Base-by-base conservation (phyloP, 176 grass and related monocot genomes). In the Panicum miliaceum region DNA sequence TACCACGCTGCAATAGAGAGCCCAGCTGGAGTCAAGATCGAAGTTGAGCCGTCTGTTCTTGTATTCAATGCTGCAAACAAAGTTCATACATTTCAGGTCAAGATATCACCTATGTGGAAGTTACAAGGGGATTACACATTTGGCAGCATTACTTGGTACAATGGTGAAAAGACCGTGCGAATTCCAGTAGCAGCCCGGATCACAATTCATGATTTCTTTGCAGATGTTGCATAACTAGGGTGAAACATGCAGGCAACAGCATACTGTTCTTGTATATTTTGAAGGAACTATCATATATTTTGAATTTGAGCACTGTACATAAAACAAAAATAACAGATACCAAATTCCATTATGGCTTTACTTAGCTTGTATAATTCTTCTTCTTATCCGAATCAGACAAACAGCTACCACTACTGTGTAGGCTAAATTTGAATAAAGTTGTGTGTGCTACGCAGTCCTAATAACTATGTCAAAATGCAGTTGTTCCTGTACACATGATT, bases 61-160 rank as follows among this genome's bases (percentile, higher is more conserved):
- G 45, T 64, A 8, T 88, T 88, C 36, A 18, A 37, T 20, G 43
- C 74, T 3, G 2, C 35, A 53, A 88, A 56, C 56, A 88, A 50
- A 78, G 65, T 45, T 23, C 37, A 7, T 0, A 84, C 65, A 0
- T 88, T 84, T 60, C 27, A 84, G 37, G 81, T 88, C 9, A 88
- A 52, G 23, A 11, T 88, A 34, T 88, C 74, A 25, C 80, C 86
- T 9, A 5, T 72, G 0, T 83, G 86, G 86, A 78, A 50, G 56
- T 5, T 88, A 36, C 80, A 88, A 6, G 80, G 86, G 12, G 65
- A 43, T 34, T 88, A 83, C 35, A 82, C 80, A 11, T 83, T 88
- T 71, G 86, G 86, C 4, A 78, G 80, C 43, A 46, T 88, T 25
- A 83, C 74, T 66, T 88, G 86, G 86, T 43, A 43, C 2, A 84